A percentile compares a stretch with the other conserved stretches of the same genome.
These are phyloP conservation scores for Drechmeria coniospora DNA, from an alignment of 2,329 filamentous ascomycete genomes.

Conservation along the genomic window DNA sequence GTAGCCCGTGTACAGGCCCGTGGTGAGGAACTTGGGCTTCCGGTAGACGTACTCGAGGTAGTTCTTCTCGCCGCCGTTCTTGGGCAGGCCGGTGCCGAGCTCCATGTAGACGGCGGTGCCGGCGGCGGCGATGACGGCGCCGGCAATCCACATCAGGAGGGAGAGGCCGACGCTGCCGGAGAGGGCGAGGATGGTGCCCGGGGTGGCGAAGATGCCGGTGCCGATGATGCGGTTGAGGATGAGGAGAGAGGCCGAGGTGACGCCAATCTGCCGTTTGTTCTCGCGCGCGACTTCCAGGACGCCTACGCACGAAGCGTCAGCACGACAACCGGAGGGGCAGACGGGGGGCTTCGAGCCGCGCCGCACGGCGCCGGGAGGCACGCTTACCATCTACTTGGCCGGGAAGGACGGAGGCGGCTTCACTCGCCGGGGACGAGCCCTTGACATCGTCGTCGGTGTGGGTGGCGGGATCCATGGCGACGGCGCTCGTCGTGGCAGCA, in stretches of 20 bases:
- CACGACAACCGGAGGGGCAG: too few species aligned
- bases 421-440: too few species aligned
- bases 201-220: conserved; percentile 52
- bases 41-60: conserved; percentile 51
- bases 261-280: conserved; percentile 38
- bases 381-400: too few species aligned
- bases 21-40: conserved; percentile 44
- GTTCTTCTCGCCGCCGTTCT: conserved; percentile 51
- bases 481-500: too few species aligned
- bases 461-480: too few species aligned
- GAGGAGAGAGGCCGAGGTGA: conserved; percentile 38
- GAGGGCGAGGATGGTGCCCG: conserved; percentile 38
- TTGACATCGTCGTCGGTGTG: too few species aligned
- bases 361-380: too few species aligned
- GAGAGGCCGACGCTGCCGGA: conserved; percentile 47
- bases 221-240: conserved; percentile 53
- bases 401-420: too few species aligned
- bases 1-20: conserved; percentile 44
- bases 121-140: conserved; percentile 44
- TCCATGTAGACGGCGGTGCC: conserved; percentile 52
- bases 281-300: conserved; percentile 25
- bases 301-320: conserved; percentile 6
- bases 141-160: conserved; percentile 47
- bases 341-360: too few species aligned
- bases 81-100: conserved; percentile 48